Evolutionary conservation across 106 monocot species (phyloP).

Genomic region (Amphibolis antarctica): DNA sequence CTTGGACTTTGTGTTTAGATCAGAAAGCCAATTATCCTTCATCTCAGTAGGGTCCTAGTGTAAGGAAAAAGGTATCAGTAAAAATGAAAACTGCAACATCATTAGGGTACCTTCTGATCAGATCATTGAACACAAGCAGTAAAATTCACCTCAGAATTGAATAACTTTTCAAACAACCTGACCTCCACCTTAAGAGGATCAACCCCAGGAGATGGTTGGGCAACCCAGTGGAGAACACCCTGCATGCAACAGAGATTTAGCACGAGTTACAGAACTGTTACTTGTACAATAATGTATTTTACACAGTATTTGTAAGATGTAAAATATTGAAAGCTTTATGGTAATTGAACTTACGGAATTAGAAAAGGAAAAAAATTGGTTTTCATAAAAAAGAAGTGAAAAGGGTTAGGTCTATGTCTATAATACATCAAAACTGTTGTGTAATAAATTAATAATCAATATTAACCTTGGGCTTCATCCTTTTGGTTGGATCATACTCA

Average conservation of each 20-base stretch:
- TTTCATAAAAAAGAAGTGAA: too few species aligned
- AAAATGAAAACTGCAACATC: background rate
- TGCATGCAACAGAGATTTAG: conserved; percentile 12
- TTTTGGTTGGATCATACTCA: conserved; percentile 79
- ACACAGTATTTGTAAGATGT: too few species aligned
- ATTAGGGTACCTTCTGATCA: background rate
- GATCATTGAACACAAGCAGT: background rate
- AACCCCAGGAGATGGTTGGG: conserved; percentile 72
- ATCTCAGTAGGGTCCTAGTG: conserved; percentile 64
- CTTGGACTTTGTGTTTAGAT: conserved; percentile 81
- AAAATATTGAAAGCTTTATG: too few species aligned
- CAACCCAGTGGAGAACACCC: conserved; percentile 99
- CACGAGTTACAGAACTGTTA: background rate
- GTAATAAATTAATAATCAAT: background rate
- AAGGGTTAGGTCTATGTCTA: background rate
- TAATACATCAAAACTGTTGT: background rate
- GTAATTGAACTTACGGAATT: too few species aligned
- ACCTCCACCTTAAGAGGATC: conserved; percentile 93
- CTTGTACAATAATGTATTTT: too few species aligned
- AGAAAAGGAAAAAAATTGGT: too few species aligned
- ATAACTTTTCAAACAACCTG: conserved; percentile 83
- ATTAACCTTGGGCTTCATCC: conserved; percentile 77
- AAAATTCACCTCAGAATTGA: conserved; percentile 60
- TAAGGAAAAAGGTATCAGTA: background rate
- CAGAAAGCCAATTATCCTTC: conserved; percentile 69